These are phyloP conservation scores for Leccinum fuscescens DNA, from an alignment of 1,284 basidiomycete species.

Conservation along the genomic window DNA sequence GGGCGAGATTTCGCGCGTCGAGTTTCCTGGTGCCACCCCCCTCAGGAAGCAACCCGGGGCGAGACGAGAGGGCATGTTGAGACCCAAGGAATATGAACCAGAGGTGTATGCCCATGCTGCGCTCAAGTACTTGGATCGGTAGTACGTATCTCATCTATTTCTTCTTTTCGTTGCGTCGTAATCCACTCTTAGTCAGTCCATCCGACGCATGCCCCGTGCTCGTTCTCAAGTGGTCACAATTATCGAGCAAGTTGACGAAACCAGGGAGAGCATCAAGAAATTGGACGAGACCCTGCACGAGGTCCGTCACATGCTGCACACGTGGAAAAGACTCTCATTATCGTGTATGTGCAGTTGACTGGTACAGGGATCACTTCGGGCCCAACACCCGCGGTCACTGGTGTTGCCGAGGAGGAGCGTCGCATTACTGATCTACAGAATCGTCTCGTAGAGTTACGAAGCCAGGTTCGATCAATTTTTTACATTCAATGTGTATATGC, in stretches of 20 bases:
- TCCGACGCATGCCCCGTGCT: conserved; percentile 71
- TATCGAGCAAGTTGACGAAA: conserved; percentile 49
- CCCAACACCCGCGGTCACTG: conserved; percentile 40
- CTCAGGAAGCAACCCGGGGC: conserved; percentile 45
- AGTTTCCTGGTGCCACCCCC: conserved; percentile 69
- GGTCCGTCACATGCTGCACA: conserved; percentile 38
- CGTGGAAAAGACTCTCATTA: neutral
- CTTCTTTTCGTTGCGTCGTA: neutral
- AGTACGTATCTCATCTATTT: conserved; percentile 45
- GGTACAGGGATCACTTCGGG: conserved; percentile 36
- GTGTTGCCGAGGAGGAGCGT: conserved; percentile 55
- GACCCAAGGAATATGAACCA: conserved; percentile 54
- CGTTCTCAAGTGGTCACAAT: conserved; percentile 54
- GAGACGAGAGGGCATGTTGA: conserved; percentile 41
- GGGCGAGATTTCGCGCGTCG: conserved; percentile 55
- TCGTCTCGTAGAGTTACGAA: conserved; percentile 52
- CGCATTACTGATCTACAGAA: conserved; percentile 53
- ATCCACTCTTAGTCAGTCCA: conserved; percentile 46
- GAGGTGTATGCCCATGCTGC: conserved; percentile 74
- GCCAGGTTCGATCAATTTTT: conserved; percentile 37
- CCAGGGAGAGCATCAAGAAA: conserved; percentile 50
- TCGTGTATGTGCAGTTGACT: conserved; percentile 18
- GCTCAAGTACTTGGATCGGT: conserved; percentile 69
- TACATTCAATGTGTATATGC: neutral
- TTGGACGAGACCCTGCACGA: conserved; percentile 51